phyloP scores from a whole-genome alignment of 2,329 filamentous ascomycete genomes.

The Cytospora chrysosperma region DNA sequence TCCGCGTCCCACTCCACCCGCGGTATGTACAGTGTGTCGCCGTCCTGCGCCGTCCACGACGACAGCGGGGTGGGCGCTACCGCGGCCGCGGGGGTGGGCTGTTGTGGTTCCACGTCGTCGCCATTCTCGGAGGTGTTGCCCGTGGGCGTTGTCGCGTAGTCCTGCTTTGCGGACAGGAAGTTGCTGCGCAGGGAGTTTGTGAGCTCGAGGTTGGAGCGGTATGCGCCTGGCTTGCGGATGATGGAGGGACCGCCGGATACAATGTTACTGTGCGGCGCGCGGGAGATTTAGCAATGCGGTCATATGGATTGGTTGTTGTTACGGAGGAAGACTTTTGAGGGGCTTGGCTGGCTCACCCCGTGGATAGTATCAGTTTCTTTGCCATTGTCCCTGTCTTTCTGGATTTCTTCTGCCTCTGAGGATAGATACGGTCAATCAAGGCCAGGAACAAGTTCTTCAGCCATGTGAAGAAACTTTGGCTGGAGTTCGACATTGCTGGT shows the following conservation, averaged over 20 bases:
- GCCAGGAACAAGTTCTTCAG: constrained; percentile 12
- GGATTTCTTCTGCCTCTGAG: constrained; percentile 11
- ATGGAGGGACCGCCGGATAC: constrained; percentile 82
- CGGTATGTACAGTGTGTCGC: constrained; percentile 69
- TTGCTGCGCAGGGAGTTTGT: constrained; percentile 84
- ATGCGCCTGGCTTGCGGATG: constrained; percentile 72
- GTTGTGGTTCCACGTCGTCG: constrained; percentile 27
- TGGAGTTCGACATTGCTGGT: constrained; percentile 15
- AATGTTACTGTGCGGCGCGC: constrained; percentile 61
- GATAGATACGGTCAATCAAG: constrained; percentile 17
- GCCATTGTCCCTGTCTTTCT: constrained; percentile 20
- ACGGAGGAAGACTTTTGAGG: neutral
- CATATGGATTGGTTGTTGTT: neutral
- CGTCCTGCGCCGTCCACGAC: constrained; percentile 68
- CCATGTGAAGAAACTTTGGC: constrained; percentile 17
- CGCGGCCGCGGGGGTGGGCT: constrained; percentile 25
- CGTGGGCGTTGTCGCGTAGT: constrained; percentile 42
- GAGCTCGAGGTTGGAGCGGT: constrained; percentile 90
- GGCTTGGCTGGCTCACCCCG: constrained; percentile 20
- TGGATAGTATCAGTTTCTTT: constrained; percentile 23
- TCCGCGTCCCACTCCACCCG: constrained; percentile 66
- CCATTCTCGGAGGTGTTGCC: constrained; percentile 28
- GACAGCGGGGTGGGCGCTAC: constrained; percentile 33
- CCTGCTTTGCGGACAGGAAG: constrained; percentile 71
- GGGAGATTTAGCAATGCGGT: constrained; percentile 7